Conservation (phyloP, 306 rosid species). For the Quercus berberidifolia region DNA sequence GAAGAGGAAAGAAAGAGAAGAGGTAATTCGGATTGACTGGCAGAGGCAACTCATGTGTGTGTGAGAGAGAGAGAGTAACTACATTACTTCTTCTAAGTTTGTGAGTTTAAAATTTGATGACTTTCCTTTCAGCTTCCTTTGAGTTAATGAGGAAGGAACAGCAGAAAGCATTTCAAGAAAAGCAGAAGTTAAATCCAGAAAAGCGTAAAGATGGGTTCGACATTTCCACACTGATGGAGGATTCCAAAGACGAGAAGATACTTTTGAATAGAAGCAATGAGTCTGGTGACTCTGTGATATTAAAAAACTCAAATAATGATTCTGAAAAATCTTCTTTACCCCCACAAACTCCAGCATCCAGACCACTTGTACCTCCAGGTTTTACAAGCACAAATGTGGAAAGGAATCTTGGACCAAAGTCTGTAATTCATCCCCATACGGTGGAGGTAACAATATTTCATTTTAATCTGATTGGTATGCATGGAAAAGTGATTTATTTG, state of each 20-base stretch:
- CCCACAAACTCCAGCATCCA: constrained; percentile 52
- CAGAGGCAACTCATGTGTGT: background rate
- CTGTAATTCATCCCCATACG: constrained; percentile 32
- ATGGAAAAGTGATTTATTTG: background rate
- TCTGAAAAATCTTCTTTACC: constrained; percentile 48
- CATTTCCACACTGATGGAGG: constrained; percentile 45
- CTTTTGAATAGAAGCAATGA: constrained; percentile 40
- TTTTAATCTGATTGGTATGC: background rate
- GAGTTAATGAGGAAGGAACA: constrained; percentile 97
- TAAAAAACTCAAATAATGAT: constrained; percentile 47
- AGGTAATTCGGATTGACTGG: constrained; percentile 46
- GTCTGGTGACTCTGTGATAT: constrained; percentile 38
- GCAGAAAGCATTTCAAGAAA: constrained; percentile 71
- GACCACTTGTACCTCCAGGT: constrained; percentile 99
- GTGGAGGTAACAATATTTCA: constrained; percentile 51
- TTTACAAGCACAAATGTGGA: constrained; percentile 61
- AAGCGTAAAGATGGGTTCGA: constrained; percentile 57
- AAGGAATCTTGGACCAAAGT: constrained; percentile 44
- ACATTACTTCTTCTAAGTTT: background rate
- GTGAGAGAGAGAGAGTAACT: background rate
- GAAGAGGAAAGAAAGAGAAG: constrained; percentile 98
- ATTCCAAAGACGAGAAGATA: constrained; percentile 45
- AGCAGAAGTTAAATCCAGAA: constrained; percentile 52
- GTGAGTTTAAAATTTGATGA: constrained; percentile 15
- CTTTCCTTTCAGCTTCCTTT: constrained; percentile 64